phyloP scores from a whole-genome alignment of 805 yeast genomes.

The Pichia heedii region DNA sequence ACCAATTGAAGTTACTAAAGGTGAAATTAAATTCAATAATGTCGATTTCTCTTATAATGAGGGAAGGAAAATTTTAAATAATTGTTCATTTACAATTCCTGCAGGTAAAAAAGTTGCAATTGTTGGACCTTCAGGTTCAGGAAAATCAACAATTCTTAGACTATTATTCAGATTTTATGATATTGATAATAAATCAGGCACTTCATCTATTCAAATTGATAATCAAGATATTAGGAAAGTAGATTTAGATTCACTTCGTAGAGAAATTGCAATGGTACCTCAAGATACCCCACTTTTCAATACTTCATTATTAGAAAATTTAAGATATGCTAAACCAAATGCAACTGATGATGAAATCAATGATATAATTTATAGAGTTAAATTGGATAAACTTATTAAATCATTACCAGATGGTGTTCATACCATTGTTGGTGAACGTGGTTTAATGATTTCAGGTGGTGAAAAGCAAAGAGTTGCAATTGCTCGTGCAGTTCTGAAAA shows the following conservation, averaged over 20 bases:
- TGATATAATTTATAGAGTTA: conserved; percentile 58
- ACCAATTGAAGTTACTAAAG: conserved; percentile 50
- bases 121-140: conserved; percentile 95
- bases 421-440: conserved; percentile 92
- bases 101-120: conserved; percentile 88
- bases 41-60: conserved; percentile 90
- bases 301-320: conserved; percentile 80
- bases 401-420: conserved; percentile 77
- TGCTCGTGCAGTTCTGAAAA: conserved; percentile 78
- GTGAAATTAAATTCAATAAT: conserved; percentile 81
- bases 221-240: conserved; percentile 79
- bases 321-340: conserved; percentile 71
- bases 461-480: conserved; percentile 94
- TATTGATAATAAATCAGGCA: conserved; percentile 28
- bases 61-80: conserved; percentile 72
- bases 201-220: conserved; percentile 62
- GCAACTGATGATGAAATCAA: conserved; percentile 68
- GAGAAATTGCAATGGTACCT: conserved; percentile 84
- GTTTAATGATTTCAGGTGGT: conserved; percentile 99
- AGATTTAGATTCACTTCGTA: conserved; percentile 65
- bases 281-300: conserved; percentile 96
- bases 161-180: conserved; percentile 87
- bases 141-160: conserved; percentile 82
- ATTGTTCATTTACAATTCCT: conserved; percentile 79
- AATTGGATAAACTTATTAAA: conserved; percentile 49